Conservation (phyloP, 768 basidiomycete species). For the Tephrocybe rancida region DNA sequence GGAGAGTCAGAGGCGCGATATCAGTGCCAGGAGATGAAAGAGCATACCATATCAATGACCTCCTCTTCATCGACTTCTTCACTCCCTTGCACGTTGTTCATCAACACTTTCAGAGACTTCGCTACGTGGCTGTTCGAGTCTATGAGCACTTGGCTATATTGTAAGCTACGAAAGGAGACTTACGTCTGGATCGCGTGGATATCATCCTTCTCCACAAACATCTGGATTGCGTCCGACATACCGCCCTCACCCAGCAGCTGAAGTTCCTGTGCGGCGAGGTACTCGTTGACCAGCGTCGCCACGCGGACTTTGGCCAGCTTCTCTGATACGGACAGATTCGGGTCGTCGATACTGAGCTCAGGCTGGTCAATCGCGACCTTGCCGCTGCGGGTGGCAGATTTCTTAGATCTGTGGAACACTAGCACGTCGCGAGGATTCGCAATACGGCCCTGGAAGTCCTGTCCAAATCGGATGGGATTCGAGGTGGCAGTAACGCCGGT, state of each 20-base stretch:
- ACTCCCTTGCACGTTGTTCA: constrained; percentile 68
- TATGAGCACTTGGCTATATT: constrained; percentile 2
- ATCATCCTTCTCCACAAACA: constrained; percentile 98
- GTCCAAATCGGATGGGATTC: constrained; percentile 96
- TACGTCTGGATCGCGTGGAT: constrained; percentile 88
- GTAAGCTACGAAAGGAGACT: constrained; percentile 27
- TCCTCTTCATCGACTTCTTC: constrained; percentile 74
- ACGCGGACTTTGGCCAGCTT: constrained; percentile 84
- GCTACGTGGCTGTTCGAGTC: constrained; percentile 60
- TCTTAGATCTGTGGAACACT: constrained; percentile 85
- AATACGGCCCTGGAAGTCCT: constrained; percentile 87
- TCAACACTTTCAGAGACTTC: constrained; percentile 56
- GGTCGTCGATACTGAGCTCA: constrained; percentile 81
- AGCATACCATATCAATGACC: constrained; percentile 68
- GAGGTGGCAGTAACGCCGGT: constrained; percentile 90
- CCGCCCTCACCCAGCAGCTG: constrained; percentile 88
- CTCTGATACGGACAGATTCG: constrained; percentile 63
- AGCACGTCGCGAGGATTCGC: constrained; percentile 96
- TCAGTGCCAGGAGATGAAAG: background rate
- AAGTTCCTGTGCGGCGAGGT: constrained; percentile 88
- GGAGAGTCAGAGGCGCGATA: background rate
- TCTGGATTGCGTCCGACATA: constrained; percentile 92
- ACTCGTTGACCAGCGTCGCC: constrained; percentile 88
- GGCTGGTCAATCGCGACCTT: constrained; percentile 79
- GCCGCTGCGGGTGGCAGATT: constrained; percentile 43